Base-by-base conservation (phyloP, 345 rosid genomes). In the Murraya paniculata region DNA sequence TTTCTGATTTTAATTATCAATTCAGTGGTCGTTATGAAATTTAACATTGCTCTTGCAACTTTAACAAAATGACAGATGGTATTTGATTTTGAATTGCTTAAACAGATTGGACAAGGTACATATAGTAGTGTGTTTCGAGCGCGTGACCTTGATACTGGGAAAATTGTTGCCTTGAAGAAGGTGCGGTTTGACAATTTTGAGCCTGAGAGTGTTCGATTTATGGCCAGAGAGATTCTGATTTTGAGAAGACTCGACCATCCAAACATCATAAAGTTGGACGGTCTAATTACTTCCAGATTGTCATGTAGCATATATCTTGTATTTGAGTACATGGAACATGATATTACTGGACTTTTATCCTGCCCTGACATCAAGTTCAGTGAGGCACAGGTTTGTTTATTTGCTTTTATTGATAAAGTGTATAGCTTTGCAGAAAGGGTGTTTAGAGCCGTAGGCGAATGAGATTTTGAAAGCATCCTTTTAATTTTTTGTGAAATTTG, bases 281-380 rank as follows among this genome's bases (percentile, higher is more conserved):
- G 99, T 18, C 38, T 96, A 65, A 89, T 96, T 71, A 91, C 99
- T 75, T 96, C 99, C 0, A 85, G 91, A 77, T 80, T 94, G 25
- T 92, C 99, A 9, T 89, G 94, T 77, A 94, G 88, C 83, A 88
- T 96, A 53, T 95, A 91, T 82, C 97, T 96, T 13, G 99, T 96
- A 5, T 96, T 96, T 13, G 99, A 96, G 89, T 96, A 94, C 82
- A 96, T 96, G 99, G 99, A 96, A 81, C 99, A 96, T 81, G 99
- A 96, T 76, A 89, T 96, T 53, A 91, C 97, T 10, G 98, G 98
- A 73, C 97, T 96, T 78, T 70, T 94, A 78, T 87, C 98, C 82
- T 87, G 91, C 71, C 97, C 98, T 71, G 90, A 90, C 70, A 83
- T 91, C 85, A 90, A 85, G 58, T 96, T 96, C 88, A 91, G 89